Percentiles rank a stretch among this genome's conserved stretches.
phyloP scores from a whole-genome alignment of 495 filamentous ascomycete genomes.

The Penicillium flavigenum region DNA sequence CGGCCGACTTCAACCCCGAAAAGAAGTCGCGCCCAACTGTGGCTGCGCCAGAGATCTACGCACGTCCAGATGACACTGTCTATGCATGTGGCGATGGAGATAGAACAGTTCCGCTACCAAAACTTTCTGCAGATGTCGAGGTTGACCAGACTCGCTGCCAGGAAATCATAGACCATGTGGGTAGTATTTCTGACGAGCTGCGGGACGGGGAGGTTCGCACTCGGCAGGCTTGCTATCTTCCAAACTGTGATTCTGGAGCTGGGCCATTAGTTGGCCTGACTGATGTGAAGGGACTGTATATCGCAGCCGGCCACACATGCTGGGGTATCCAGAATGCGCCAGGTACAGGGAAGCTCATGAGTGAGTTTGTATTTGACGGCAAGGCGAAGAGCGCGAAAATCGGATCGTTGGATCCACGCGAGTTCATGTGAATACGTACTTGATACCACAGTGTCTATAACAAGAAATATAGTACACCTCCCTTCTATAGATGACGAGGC shows the following conservation, averaged over 20 bases:
- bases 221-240: slow-evolving; percentile 91
- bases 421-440: slow-evolving; percentile 38
- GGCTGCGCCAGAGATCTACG: slow-evolving; percentile 90
- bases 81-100: slow-evolving; percentile 96
- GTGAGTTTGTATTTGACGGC: slow-evolving; percentile 81
- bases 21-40: slow-evolving; percentile 56
- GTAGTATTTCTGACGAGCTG: slow-evolving; percentile 72
- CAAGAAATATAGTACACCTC: not conserved
- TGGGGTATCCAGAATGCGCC: slow-evolving; percentile 98
- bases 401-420: slow-evolving; percentile 65
- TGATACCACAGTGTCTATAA: not conserved
- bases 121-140: slow-evolving; percentile 72
- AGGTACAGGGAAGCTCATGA: slow-evolving; percentile 85
- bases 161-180: slow-evolving; percentile 82
- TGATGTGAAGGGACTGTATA: slow-evolving; percentile 69
- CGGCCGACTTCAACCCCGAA: slow-evolving; percentile 53
- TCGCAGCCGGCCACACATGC: slow-evolving; percentile 92
- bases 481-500: not conserved
- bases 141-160: slow-evolving; percentile 77
- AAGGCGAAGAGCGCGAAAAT: slow-evolving; percentile 73
- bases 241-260: slow-evolving; percentile 62
- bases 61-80: slow-evolving; percentile 81
- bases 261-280: slow-evolving; percentile 80
- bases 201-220: slow-evolving; percentile 73
- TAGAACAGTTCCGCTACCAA: slow-evolving; percentile 68